Evolutionary conservation across 208 protist genomes (phyloP).

Genomic region (Naegleria gruberi): DNA sequence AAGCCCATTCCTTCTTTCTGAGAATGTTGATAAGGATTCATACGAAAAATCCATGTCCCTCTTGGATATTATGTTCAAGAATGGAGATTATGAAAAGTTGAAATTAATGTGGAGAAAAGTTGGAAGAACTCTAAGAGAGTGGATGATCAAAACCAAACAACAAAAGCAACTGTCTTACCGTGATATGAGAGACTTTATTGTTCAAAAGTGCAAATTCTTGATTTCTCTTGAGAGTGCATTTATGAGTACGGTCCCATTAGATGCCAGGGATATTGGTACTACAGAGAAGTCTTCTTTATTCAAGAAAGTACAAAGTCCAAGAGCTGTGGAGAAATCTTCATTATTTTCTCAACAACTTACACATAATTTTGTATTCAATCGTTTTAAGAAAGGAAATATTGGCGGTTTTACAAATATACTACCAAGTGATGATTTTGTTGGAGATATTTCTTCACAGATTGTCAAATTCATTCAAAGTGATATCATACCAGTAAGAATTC

Average conservation of each 20-base stretch:
- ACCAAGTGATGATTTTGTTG: neutral
- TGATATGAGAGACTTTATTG: neutral
- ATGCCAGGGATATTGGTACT: neutral
- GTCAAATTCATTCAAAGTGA: neutral
- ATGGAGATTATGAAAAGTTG: neutral
- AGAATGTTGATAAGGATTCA: neutral
- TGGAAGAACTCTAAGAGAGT: neutral
- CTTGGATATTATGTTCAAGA: neutral
- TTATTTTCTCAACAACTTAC: neutral
- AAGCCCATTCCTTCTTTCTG: neutral
- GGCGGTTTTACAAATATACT: no score
- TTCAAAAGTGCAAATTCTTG: neutral
- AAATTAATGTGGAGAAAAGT: neutral
- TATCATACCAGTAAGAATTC: neutral
- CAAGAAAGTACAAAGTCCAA: neutral
- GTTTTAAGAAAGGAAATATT: no score
- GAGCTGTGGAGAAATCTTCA: neutral
- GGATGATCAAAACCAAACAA: neutral
- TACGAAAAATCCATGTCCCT: neutral
- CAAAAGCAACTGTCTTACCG: neutral
- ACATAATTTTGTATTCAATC: no score
- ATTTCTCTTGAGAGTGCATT: neutral
- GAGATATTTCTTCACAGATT: neutral
- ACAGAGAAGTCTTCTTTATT: neutral
- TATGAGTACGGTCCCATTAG: neutral